Evolutionary conservation across 306 rosid species (phyloP).

Genomic region (apple (Malus domestica)): DNA sequence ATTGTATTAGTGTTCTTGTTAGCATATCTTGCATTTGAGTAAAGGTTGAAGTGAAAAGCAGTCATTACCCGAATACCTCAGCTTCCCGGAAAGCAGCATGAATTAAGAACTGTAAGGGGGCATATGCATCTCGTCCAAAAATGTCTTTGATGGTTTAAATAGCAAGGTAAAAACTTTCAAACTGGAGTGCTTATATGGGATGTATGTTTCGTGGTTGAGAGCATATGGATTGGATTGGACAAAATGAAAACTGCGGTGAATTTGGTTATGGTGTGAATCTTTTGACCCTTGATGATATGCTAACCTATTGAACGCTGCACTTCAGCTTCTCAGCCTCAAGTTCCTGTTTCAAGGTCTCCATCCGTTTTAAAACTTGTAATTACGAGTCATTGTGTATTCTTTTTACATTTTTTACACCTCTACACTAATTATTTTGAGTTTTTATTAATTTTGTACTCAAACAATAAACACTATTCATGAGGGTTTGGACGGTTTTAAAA

Average conservation of each 20-base stretch:
- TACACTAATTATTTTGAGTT: no score
- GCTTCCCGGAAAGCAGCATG: slow-evolving; percentile 4
- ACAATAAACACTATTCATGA: no score
- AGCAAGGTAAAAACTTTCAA: not conserved
- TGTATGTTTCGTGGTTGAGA: not conserved
- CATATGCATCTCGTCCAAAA: not conserved
- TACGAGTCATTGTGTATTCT: no score
- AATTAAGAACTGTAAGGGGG: no score
- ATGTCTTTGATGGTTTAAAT: not conserved
- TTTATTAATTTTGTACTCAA: no score
- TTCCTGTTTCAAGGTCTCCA: slow-evolving; percentile 46
- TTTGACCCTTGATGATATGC: slow-evolving; percentile 1
- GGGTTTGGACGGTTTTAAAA: no score
- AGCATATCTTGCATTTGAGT: no score
- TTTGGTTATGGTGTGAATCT: not conserved
- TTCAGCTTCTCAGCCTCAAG: slow-evolving; percentile 44
- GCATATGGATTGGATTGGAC: not conserved
- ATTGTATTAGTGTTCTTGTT: no score
- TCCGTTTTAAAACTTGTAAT: no score
- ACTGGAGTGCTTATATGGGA: not conserved
- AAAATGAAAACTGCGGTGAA: not conserved
- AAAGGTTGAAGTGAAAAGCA: no score
- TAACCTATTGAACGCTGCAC: slow-evolving; percentile 32
- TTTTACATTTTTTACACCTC: no score
- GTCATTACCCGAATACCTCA: not conserved